A percentile compares a stretch with the other conserved stretches of the same genome.
These are phyloP conservation scores for Datisca glomerata DNA, from an alignment of 306 rosid species.

Conservation along the genomic window DNA sequence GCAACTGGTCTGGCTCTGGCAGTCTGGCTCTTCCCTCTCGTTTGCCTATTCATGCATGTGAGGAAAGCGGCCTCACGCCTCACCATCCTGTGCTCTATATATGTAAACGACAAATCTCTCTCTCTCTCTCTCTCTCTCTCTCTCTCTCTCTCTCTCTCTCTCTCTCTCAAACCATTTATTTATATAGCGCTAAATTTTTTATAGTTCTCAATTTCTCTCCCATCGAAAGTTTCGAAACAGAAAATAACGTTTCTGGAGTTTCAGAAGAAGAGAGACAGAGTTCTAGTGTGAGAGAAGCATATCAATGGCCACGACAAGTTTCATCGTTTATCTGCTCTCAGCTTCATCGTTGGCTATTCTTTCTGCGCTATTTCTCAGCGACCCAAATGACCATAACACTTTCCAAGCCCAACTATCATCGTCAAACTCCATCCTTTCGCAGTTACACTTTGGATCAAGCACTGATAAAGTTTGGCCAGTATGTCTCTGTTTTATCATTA, in stretches of 20 bases:
- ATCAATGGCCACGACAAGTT: constrained; percentile 35
- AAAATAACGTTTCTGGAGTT: neutral
- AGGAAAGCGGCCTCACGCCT: no score
- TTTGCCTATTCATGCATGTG: no score
- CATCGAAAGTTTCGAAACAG: neutral
- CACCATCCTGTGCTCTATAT: no score
- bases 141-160: constrained; percentile 3
- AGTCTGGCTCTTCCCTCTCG: no score
- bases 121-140: neutral
- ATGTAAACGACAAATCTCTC: no score
- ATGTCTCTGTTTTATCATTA: neutral
- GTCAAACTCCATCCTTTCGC: constrained; percentile 6
- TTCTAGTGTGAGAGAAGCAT: neutral
- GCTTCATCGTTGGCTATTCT: constrained; percentile 47
- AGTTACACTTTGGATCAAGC: constrained; percentile 12
- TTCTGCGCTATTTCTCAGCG: constrained; percentile 28
- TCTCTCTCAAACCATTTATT: neutral
- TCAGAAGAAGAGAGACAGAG: neutral
- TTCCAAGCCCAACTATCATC: constrained; percentile 6
- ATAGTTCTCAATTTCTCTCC: neutral
- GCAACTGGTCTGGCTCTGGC: no score
- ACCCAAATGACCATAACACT: constrained; percentile 8
- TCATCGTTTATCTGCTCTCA: constrained; percentile 43
- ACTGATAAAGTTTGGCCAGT: constrained; percentile 64
- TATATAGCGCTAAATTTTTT: neutral